These are phyloP conservation scores for Nannochloris sp. DNA, from an alignment of 139 green algal species.

Conservation along the genomic window DNA sequence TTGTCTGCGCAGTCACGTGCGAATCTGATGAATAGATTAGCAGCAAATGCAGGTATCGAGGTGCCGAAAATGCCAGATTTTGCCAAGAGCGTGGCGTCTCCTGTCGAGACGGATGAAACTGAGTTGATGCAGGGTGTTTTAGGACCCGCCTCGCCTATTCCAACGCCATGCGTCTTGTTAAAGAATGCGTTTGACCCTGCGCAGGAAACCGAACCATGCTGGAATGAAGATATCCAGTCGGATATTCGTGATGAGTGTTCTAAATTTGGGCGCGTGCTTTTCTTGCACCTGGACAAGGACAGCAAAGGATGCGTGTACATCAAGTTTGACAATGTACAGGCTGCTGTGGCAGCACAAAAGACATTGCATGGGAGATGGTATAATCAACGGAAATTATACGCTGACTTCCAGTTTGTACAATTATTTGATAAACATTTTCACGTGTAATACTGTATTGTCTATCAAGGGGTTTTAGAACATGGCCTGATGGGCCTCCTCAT, in stretches of 20 bases:
- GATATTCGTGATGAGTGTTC: constrained; percentile 82
- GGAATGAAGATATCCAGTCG: constrained; percentile 77
- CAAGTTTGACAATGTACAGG: constrained; percentile 56
- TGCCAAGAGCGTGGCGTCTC: constrained; percentile 7
- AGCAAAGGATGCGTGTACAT: constrained; percentile 87
- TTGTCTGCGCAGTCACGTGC: constrained; percentile 54
- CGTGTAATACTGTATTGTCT: not conserved
- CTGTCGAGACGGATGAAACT: not conserved
- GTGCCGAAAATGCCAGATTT: constrained; percentile 12
- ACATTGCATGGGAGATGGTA: constrained; percentile 85
- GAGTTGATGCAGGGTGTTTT: constrained; percentile 67
- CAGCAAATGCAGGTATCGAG: constrained; percentile 43
- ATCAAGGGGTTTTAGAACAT: constrained; percentile 1
- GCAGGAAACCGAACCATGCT: constrained; percentile 67
- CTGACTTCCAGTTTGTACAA: constrained; percentile 70
- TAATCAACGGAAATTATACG: constrained; percentile 63
- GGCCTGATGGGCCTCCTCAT: constrained; percentile 34
- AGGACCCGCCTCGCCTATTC: constrained; percentile 78
- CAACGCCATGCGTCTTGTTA: constrained; percentile 84
- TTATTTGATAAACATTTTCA: constrained; percentile 28
- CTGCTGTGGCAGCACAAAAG: constrained; percentile 54
- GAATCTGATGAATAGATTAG: constrained; percentile 78
- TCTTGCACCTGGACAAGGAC: constrained; percentile 71
- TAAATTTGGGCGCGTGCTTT: constrained; percentile 80
- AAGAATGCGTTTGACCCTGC: constrained; percentile 91